phyloP scores from a whole-genome alignment of 2,329 filamentous ascomycete species.

The Ophiognomonia clavigignenti-juglandacearum region DNA sequence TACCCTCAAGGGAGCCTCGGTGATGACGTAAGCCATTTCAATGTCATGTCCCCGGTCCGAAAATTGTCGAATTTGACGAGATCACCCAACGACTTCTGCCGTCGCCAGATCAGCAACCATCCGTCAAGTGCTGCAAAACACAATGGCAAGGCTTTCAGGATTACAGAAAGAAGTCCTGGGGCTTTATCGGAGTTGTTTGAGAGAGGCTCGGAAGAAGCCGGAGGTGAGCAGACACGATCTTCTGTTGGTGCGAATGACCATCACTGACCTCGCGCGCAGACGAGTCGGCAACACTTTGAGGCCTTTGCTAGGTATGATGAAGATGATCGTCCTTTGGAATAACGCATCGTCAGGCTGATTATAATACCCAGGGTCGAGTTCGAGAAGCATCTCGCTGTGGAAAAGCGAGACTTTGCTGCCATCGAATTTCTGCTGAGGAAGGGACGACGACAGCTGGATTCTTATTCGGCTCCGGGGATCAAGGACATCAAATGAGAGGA shows the following conservation, averaged over 20 bases:
- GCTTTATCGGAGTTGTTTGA: slow-evolving; percentile 81
- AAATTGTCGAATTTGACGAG: neutral
- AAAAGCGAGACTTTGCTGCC: slow-evolving; percentile 80
- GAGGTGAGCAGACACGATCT: slow-evolving; percentile 38
- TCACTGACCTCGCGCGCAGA: slow-evolving; percentile 32
- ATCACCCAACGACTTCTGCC: neutral
- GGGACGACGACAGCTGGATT: slow-evolving; percentile 74
- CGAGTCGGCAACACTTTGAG: slow-evolving; percentile 56
- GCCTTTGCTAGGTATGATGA: slow-evolving; percentile 53
- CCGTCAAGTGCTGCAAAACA: neutral
- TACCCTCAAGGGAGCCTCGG: too few species aligned
- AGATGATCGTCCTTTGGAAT: too few species aligned
- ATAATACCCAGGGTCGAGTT: slow-evolving; percentile 64
- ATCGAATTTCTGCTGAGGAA: slow-evolving; percentile 83
- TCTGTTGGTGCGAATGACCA: neutral
- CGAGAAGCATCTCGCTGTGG: slow-evolving; percentile 59
- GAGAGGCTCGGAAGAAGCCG: slow-evolving; percentile 77
- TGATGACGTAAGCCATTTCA: too few species aligned
- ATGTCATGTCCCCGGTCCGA: too few species aligned
- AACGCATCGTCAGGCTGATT: slow-evolving; percentile 13
- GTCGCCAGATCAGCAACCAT: neutral
- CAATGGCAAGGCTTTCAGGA: slow-evolving; percentile 62
- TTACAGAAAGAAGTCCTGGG: slow-evolving; percentile 84
- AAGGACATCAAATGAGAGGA: slow-evolving; percentile 58
- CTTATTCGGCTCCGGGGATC: slow-evolving; percentile 74